These are phyloP conservation scores for Parathielavia hyrcaniae DNA, from an alignment of 495 filamentous ascomycete genomes.

Conservation along the genomic window DNA sequence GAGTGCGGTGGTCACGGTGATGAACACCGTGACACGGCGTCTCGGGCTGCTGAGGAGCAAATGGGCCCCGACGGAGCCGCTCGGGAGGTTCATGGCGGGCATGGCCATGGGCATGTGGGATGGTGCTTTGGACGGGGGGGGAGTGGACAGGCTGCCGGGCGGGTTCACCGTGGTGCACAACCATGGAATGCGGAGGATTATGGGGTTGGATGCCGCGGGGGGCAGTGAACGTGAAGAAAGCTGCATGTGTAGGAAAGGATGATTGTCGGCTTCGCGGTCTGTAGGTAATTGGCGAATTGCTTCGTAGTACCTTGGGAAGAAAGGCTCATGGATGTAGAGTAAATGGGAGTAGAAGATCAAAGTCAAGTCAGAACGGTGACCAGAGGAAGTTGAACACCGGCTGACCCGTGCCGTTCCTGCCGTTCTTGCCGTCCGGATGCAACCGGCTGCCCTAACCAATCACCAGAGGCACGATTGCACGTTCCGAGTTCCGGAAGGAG, in stretches of 20 bases:
- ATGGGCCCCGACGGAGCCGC: constrained; percentile 39
- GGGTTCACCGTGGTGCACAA: constrained; percentile 46
- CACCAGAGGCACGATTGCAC: neutral
- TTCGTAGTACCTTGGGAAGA: too few relatives aligned
- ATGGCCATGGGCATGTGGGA: constrained; percentile 53
- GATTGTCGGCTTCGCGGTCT: too few relatives aligned
- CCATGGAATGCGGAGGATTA: constrained; percentile 42
- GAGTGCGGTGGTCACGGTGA: constrained; percentile 15
- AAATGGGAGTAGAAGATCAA: too few relatives aligned
- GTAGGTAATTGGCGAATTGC: too few relatives aligned
- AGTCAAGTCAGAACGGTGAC: too few relatives aligned
- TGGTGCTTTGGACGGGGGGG: constrained; percentile 39
- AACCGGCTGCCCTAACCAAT: neutral
- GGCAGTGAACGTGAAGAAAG: too few relatives aligned
- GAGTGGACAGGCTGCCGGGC: constrained; percentile 37
- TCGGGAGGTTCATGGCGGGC: constrained; percentile 43
- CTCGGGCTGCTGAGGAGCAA: constrained; percentile 7
- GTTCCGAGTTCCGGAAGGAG: constrained; percentile 12
- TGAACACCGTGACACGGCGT: constrained; percentile 16
- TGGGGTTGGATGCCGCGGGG: constrained; percentile 28
- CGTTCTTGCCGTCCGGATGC: too few relatives aligned
- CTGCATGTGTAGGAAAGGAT: too few relatives aligned
- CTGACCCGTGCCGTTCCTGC: too few relatives aligned
- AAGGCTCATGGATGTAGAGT: too few relatives aligned
- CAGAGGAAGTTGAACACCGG: too few relatives aligned